phyloP scores from a whole-genome alignment of 257 asterid species.

The Solanum piurae region DNA sequence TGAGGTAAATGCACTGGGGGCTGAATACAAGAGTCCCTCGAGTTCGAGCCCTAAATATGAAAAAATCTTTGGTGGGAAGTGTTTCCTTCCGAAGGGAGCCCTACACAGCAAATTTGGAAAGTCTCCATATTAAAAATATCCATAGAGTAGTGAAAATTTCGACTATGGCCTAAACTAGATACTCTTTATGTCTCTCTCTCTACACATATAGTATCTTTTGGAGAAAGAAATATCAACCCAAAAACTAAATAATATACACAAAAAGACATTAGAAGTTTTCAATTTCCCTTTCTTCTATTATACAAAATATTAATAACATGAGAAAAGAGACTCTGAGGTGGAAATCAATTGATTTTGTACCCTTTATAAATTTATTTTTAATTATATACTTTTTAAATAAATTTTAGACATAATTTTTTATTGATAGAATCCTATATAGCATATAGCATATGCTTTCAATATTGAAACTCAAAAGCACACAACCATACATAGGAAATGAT shows the following conservation, averaged over 20 bases:
- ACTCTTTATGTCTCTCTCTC: background rate
- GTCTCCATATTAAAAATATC: background rate
- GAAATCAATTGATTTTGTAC: background rate
- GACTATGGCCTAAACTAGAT: background rate
- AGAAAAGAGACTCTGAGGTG: background rate
- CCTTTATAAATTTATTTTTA: background rate
- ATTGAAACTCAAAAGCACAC: background rate
- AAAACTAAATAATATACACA: background rate
- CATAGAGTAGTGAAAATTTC: background rate
- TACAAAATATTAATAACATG: background rate
- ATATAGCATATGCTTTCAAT: background rate
- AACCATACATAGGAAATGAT: background rate
- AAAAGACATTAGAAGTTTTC: background rate
- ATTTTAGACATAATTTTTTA: background rate
- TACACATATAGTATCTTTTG: background rate
- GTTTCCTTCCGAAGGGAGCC: background rate
- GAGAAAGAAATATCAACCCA: background rate
- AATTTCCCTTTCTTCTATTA: background rate
- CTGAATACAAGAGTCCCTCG: background rate
- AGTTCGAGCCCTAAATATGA: too few relatives aligned
- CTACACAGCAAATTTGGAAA: background rate
- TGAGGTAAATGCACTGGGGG: background rate
- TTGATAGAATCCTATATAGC: background rate
- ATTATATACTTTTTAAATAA: background rate
- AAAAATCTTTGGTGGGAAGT: too few relatives aligned